phyloP scores from a whole-genome alignment of 225 moss, liverwort and hornwort genomes.

The Thuidium tamariscinum region DNA sequence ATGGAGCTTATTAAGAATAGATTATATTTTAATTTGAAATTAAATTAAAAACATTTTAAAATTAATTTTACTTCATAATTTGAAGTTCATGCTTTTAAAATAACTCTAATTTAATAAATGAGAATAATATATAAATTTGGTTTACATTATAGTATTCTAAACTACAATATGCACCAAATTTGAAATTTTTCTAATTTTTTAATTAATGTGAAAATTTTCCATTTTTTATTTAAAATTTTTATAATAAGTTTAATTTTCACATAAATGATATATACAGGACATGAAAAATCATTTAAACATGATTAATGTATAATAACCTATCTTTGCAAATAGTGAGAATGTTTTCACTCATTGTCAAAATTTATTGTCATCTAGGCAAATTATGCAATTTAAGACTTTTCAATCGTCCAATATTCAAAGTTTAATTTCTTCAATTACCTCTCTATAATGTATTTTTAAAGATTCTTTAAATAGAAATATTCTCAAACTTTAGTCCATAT shows the following conservation, averaged over 20 bases:
- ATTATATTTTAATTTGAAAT: rapidly evolving
- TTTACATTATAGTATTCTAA: rapidly evolving
- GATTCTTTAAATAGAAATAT: background rate
- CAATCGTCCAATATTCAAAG: rapidly evolving
- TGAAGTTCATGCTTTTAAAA: rapidly evolving
- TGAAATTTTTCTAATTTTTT: too few species aligned
- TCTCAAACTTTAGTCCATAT: background rate
- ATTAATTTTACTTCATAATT: too few species aligned
- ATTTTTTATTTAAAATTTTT: rapidly evolving
- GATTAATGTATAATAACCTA: too few species aligned
- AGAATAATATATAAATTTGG: background rate
- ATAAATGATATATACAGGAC: rapidly evolving
- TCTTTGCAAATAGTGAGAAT: background rate
- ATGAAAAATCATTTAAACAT: background rate
- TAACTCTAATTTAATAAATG: too few species aligned
- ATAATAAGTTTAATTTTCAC: rapidly evolving
- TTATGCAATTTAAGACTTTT: background rate
- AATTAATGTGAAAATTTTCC: too few species aligned
- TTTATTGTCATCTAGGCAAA: background rate
- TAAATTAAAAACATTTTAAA: rapidly evolving
- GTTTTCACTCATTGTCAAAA: background rate
- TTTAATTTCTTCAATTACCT: too few species aligned
- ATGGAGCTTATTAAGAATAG: background rate
- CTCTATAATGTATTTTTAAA: rapidly evolving
- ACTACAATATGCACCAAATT: background rate